Evolutionary conservation across 306 rosid genomes (phyloP), one percentile per base, ranked within the genome.

Genomic region (Notholithocarpus densiflorus): DNA sequence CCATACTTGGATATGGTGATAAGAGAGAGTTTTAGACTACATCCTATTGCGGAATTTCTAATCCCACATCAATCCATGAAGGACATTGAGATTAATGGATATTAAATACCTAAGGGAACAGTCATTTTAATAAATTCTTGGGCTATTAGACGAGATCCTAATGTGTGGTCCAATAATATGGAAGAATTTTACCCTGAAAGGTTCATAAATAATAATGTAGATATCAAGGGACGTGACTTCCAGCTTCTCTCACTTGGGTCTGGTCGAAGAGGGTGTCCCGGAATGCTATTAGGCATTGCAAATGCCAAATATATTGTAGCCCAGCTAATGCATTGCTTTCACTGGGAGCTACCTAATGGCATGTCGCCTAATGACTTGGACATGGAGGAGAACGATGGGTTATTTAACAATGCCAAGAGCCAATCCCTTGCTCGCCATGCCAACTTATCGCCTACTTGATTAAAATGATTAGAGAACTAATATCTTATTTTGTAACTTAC

Each of bases 191-290:
- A 74, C 70, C 90, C 84, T 1, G 87, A 87, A 19, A 87, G 90
- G 48, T 85, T 89, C 21, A 55, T 19, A 0, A 4, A 79, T 12
- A 72, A 5, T 20, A 21, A 79, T 5, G 14, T 85, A 2, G 85
- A 85, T 6, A 4, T 87, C 5, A 11, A 32, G 2, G 89, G 87
- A n/a, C 26, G 54, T 9, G 85, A 83, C 8, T 89, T 77, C 23
- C 15, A 75, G 56, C 80, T 89, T 0, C 21, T 87, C 21, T 89
- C 88, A 72, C 87, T 89, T 75, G 89, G 89, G 24, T 82, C 86
- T 1, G 86, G 89, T 10, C 68, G 88, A 0, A 81, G 89, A 79
- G 70, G 83, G 14, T 87, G 89, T 13, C 82, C 88, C 1, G 89
- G 89, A 20, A 34, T 87, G 32, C 79, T 87, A 14, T 55, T 89